Percentiles rank a stretch among this genome's conserved stretches.
Evolutionary conservation across 2,329 filamentous ascomycete species (phyloP).

Genomic region (Hysterium pulicare): DNA sequence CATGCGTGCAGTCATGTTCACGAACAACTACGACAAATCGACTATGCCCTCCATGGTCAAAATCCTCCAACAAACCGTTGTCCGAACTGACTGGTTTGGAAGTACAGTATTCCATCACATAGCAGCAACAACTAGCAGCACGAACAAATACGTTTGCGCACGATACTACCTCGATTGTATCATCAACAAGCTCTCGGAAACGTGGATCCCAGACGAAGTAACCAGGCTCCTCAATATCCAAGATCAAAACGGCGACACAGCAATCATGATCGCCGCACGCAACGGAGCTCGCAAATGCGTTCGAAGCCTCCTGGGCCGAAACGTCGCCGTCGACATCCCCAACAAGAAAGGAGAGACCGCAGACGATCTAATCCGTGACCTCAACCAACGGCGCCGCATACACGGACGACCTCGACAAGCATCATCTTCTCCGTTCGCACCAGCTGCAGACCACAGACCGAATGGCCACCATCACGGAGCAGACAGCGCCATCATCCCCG

Average conservation of each 20-base stretch:
- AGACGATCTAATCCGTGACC: slow-evolving; percentile 73
- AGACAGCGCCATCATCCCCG: slow-evolving; percentile 22
- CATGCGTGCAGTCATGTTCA: slow-evolving; percentile 92
- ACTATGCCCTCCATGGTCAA: slow-evolving; percentile 83
- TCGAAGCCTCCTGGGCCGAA: slow-evolving; percentile 66
- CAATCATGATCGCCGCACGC: slow-evolving; percentile 79
- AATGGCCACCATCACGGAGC: slow-evolving; percentile 26
- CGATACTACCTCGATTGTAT: slow-evolving; percentile 92
- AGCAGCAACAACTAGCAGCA: slow-evolving; percentile 78
- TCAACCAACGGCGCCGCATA: slow-evolving; percentile 66
- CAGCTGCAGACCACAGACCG: slow-evolving; percentile 31
- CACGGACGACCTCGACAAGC: slow-evolving; percentile 58
- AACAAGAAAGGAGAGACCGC: slow-evolving; percentile 81
- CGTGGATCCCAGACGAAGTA: slow-evolving; percentile 70
- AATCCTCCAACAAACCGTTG: slow-evolving; percentile 78
- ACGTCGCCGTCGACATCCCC: slow-evolving; percentile 76
- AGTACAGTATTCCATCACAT: slow-evolving; percentile 94
- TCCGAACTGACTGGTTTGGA: slow-evolving; percentile 72
- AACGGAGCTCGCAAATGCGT: slow-evolving; percentile 79
- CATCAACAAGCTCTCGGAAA: slow-evolving; percentile 79
- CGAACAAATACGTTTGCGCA: slow-evolving; percentile 83
- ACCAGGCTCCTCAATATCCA: slow-evolving; percentile 76
- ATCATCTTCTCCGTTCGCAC: slow-evolving; percentile 64
- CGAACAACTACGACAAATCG: slow-evolving; percentile 92
- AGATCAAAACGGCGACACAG: slow-evolving; percentile 86